Percentiles rank a stretch among this genome's conserved stretches.
Evolutionary conservation across 2,329 filamentous ascomycete genomes (phyloP).

Genomic region (Fusarium duplospermum): DNA sequence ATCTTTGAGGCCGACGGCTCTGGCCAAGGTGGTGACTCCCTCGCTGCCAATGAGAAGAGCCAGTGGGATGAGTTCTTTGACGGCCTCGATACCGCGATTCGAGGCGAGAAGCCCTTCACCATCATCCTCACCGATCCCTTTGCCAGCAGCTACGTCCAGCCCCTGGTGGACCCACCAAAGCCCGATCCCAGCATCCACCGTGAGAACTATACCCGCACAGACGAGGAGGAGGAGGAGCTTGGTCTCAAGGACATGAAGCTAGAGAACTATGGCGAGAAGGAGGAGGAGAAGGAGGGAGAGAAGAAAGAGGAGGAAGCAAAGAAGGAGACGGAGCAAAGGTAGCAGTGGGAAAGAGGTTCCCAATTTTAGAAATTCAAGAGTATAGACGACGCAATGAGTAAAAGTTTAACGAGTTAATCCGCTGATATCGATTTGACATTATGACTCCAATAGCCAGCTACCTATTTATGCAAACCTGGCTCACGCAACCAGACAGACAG

Average conservation of each 20-base stretch:
- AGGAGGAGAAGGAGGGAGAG: constrained; percentile 44
- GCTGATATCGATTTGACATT: not conserved
- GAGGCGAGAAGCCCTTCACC: constrained; percentile 82
- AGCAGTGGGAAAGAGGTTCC: constrained; percentile 1
- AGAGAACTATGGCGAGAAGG: constrained; percentile 77
- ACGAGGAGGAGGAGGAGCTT: constrained; percentile 93
- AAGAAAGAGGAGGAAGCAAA: constrained; percentile 17
- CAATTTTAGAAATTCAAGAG: constrained; percentile 18
- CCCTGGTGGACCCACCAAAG: constrained; percentile 77
- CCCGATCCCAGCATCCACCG: constrained; percentile 82
- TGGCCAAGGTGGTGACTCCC: constrained; percentile 79
- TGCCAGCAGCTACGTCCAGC: constrained; percentile 94
- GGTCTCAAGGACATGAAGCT: constrained; percentile 93
- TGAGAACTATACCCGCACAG: constrained; percentile 87
- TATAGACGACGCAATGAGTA: constrained; percentile 35
- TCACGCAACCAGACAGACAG: not conserved
- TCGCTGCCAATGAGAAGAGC: constrained; percentile 71
- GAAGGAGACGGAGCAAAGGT: constrained; percentile 25
- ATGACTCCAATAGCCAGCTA: too few species aligned
- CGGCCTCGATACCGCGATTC: constrained; percentile 80
- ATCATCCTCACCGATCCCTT: constrained; percentile 88
- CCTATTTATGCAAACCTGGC: not conserved
- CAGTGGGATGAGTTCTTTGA: constrained; percentile 87
- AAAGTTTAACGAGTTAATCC: constrained; percentile 10
- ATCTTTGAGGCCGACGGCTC: constrained; percentile 82